Conservation (phyloP, 108 stramenopile genomes). For the Fragilariopsis cylindrus region DNA sequence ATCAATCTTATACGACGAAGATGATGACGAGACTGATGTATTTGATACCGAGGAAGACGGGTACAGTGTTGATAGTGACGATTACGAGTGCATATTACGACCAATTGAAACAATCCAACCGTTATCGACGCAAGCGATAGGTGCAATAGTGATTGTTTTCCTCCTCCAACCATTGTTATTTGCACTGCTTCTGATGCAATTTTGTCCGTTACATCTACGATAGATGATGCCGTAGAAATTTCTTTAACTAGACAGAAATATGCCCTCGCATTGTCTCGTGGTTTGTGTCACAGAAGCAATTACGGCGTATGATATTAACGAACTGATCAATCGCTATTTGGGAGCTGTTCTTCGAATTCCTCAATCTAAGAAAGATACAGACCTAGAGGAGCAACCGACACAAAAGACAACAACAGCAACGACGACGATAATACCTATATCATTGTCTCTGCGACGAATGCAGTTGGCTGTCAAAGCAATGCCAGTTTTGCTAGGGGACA, state of each 20-base stretch:
- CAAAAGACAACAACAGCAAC: not conserved
- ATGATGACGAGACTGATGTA: conserved; percentile 13
- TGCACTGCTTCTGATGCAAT: conserved; percentile 48
- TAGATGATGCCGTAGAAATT: conserved; percentile 74
- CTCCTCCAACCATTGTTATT: conserved; percentile 64
- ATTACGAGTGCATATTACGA: conserved; percentile 67
- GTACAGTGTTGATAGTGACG: conserved; percentile 70
- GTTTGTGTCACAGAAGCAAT: conserved; percentile 48
- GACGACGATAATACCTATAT: not conserved
- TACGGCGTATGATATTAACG: conserved; percentile 58
- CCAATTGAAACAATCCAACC: conserved; percentile 26
- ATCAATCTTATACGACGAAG: conserved; percentile 34
- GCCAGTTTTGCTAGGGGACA: conserved; percentile 73
- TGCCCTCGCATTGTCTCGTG: conserved; percentile 63
- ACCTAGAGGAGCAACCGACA: not conserved
- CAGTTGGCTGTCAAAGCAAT: conserved; percentile 66
- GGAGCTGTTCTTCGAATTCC: conserved; percentile 51
- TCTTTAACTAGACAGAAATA: conserved; percentile 51
- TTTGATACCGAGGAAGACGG: conserved; percentile 23
- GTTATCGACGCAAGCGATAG: not conserved
- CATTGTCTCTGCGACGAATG: conserved; percentile 66
- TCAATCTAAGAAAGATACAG: conserved; percentile 1
- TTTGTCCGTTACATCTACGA: conserved; percentile 52
- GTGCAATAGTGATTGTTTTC: conserved; percentile 28
- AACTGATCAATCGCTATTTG: conserved; percentile 64